Evolutionary conservation across 768 basidiomycete genomes (phyloP).

Genomic region (Boletus subcaerulescens): DNA sequence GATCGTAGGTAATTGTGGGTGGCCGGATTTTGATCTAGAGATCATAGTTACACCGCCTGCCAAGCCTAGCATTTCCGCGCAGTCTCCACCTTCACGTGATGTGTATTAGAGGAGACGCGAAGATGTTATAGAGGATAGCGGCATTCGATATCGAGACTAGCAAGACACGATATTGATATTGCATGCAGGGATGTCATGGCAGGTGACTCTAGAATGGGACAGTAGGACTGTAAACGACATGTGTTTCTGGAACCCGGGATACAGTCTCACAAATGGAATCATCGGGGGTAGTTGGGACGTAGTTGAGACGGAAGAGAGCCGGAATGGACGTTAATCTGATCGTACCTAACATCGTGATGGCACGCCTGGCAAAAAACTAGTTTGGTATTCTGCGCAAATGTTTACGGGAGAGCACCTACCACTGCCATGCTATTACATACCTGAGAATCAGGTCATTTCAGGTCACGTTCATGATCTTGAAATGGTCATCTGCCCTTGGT

Average conservation of each 20-base stretch:
- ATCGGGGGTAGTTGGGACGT: background rate
- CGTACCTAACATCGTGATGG: no score
- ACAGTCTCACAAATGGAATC: background rate
- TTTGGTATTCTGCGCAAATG: no score
- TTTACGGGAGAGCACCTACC: no score
- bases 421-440: no score
- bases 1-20: background rate
- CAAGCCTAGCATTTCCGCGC: background rate
- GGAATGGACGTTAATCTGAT: background rate
- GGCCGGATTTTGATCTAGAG: background rate
- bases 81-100: background rate
- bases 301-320: background rate
- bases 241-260: background rate
- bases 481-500: no score
- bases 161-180: background rate
- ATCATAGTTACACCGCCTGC: background rate
- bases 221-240: background rate
- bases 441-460: no score
- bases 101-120: background rate
- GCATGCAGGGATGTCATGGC: background rate
- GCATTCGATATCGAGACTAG: background rate
- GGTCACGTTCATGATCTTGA: no score
- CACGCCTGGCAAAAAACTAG: no score
- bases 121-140: background rate
- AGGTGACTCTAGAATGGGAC: background rate